These are phyloP conservation scores for Cenococcum geophilum DNA, from an alignment of 495 filamentous ascomycete species.

Conservation along the genomic window DNA sequence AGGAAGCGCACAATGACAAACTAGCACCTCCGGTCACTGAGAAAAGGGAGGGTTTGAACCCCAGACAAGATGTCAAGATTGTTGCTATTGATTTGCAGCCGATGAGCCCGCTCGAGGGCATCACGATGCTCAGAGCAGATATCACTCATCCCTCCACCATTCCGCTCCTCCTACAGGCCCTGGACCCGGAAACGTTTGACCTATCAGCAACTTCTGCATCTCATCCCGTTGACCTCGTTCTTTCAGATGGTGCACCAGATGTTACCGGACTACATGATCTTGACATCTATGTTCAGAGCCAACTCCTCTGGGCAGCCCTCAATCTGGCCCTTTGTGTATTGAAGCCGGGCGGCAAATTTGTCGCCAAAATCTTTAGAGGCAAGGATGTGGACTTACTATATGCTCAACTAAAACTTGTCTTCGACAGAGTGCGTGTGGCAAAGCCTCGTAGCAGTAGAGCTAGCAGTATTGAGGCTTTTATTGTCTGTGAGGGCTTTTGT, in stretches of 20 bases:
- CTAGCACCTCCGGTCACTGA: background rate
- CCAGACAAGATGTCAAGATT: conserved; percentile 76
- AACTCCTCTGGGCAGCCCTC: conserved; percentile 86
- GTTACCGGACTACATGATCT: conserved; percentile 95
- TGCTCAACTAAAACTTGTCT: conserved; percentile 85
- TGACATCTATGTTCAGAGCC: conserved; percentile 95
- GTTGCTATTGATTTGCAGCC: conserved; percentile 93
- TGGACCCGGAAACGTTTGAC: conserved; percentile 68
- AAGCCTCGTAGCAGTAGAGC: conserved; percentile 89
- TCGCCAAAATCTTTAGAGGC: conserved; percentile 94
- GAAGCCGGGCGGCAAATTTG: conserved; percentile 87
- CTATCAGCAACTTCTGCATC: conserved; percentile 45
- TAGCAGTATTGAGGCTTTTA: conserved; percentile 92
- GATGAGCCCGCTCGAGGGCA: conserved; percentile 87
- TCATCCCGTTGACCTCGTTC: conserved; percentile 80
- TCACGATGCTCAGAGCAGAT: conserved; percentile 84
- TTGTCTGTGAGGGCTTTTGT: conserved; percentile 85
- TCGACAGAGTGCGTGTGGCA: conserved; percentile 78
- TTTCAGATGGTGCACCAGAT: conserved; percentile 92
- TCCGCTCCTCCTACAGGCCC: conserved; percentile 73
- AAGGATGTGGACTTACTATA: conserved; percentile 89
- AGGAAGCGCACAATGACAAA: conserved; percentile 6
- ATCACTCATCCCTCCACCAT: conserved; percentile 96
- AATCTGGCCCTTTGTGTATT: conserved; percentile 89
- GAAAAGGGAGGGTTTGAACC: conserved; percentile 43